These are phyloP conservation scores for Sextonia rubra DNA, from an alignment of 164 flowering plant species.

Conservation along the genomic window DNA sequence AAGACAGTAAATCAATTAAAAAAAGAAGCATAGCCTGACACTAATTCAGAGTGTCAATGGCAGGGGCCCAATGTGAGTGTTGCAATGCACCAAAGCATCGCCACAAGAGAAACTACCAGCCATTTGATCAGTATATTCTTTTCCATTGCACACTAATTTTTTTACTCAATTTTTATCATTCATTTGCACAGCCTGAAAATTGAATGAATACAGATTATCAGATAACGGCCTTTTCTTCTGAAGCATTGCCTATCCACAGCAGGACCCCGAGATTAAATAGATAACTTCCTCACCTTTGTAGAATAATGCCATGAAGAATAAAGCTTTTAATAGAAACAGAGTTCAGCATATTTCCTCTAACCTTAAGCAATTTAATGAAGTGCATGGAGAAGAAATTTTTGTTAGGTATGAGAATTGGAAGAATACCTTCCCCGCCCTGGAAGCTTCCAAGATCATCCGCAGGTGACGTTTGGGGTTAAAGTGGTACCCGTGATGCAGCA, in stretches of 20 bases:
- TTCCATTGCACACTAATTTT: neutral
- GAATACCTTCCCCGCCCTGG: constrained; percentile 76
- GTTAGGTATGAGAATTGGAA: neutral
- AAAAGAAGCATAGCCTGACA: too few relatives aligned
- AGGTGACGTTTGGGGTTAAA: constrained; percentile 82
- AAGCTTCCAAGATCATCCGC: constrained; percentile 60
- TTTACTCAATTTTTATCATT: too few relatives aligned
- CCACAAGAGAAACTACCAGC: neutral
- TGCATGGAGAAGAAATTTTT: neutral
- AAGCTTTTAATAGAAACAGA: neutral
- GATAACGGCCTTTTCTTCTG: neutral
- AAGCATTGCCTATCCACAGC: neutral
- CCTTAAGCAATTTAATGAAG: neutral
- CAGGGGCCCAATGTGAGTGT: neutral
- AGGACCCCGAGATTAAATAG: neutral
- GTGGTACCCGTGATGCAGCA: constrained; percentile 67
- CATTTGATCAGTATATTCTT: neutral
- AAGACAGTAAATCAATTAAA: too few relatives aligned
- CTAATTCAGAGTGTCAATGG: neutral
- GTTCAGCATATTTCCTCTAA: neutral
- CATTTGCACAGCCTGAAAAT: neutral
- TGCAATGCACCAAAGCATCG: neutral
- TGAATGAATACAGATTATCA: neutral
- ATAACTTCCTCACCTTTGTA: neutral
- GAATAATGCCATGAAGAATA: neutral